Conservation (phyloP, 768 basidiomycete genomes). For the Xerocomus potaroensis region DNA sequence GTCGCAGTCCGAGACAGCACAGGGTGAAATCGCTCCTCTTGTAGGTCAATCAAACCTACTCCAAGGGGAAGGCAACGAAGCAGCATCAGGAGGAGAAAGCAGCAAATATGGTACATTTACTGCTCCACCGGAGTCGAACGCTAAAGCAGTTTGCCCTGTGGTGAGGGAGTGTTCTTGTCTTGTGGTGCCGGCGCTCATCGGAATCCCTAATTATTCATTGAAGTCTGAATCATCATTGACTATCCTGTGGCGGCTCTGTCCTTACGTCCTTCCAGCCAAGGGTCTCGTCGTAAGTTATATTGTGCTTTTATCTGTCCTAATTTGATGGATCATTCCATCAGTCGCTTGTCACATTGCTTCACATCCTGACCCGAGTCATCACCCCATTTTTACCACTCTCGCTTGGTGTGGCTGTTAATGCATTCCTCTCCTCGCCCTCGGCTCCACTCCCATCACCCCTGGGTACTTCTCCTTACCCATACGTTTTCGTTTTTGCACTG, state of each 20-base stretch:
- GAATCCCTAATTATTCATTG: background rate
- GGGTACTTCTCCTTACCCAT: conserved; percentile 57
- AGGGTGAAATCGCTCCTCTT: conserved; percentile 25
- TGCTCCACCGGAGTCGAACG: conserved; percentile 8
- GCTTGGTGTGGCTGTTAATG: conserved; percentile 44
- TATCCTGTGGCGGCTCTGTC: conserved; percentile 13
- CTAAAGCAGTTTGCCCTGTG: background rate
- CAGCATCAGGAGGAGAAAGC: conserved; percentile 30
- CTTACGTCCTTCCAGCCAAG: conserved; percentile 20
- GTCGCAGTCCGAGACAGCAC: conserved; percentile 13
- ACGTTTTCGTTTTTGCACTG: conserved; percentile 62
- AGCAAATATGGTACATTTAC: conserved; percentile 79
- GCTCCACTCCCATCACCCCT: conserved; percentile 20
- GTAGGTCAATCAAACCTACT: conserved; percentile 46
- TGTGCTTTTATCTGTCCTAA: background rate
- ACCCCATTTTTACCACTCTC: conserved; percentile 68
- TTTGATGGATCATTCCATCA: conserved; percentile 25
- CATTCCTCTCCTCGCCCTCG: conserved; percentile 16
- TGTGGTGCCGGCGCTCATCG: background rate
- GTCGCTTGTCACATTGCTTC: conserved; percentile 64
- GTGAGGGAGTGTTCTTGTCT: conserved; percentile 6
- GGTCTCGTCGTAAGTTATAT: conserved; percentile 20
- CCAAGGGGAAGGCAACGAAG: conserved; percentile 43
- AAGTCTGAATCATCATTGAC: conserved; percentile 17
- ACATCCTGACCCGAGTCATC: conserved; percentile 72